Evolutionary conservation across 805 yeast species (phyloP), one percentile per base, ranked within the genome.

Genomic region (Lipomyces mesembrius): DNA sequence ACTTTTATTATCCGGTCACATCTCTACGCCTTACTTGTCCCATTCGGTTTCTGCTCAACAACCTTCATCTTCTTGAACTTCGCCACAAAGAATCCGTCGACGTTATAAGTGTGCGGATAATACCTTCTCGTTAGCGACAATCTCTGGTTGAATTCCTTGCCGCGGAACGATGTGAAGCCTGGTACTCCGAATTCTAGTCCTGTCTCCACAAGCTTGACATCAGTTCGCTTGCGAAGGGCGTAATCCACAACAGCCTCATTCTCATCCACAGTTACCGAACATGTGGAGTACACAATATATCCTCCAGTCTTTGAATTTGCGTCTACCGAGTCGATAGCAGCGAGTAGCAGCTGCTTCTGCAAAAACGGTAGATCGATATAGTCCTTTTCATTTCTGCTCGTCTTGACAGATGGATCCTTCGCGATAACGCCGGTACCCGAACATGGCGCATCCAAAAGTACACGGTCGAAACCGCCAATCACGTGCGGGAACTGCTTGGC

Each of bases 341-440:
- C 89, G 68, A 95, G 82, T 64, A 95, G 80, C 73, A 95, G 84
- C 82, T 95, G 98, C 79, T 94, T 94, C 78, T 95, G 99, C 74
- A 95, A 83, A 78, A 94, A 98, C 64, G 99, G 98, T 74, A 95
- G 90, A 79, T 94, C 96, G 73, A 94, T 88, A 80, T 94, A 95
- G 79, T 95, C 99, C 79, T 92, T 92, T 77, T 92, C 98, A 25
- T 97, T 92, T 83, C 98, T 89, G 70, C 90, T 88, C 14, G 90
- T 88, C 80, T 95, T 95, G 69, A 95, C 98, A 62, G 91, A 88
- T 76, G 92, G 96, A 81, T 95, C 99, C 81, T 95, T 95, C 68
- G 97, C 95, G 76, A 95, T 95, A 73, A 95, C 99, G 81, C 99
- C 99, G 2, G 99, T 94, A 82, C 99, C 99, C 6, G 99, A 92